Base-by-base conservation (phyloP, 495 filamentous ascomycete genomes). In the Penicillium goetzii region DNA sequence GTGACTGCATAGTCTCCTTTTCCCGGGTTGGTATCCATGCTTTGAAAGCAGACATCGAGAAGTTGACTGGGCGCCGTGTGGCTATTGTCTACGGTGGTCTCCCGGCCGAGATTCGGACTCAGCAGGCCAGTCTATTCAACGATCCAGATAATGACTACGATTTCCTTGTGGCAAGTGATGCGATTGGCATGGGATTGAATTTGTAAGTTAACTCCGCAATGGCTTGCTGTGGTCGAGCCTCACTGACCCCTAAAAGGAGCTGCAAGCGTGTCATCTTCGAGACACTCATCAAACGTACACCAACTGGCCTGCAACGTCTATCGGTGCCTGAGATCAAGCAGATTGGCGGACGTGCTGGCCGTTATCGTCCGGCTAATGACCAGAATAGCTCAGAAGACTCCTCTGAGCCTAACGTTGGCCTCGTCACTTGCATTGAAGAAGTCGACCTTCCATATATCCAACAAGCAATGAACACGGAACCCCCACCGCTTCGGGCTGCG, bases 161-260 rank as follows among this genome's bases (percentile, higher is more conserved):
- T 67, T 93, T 89, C 64, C 81, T 99, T 5, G 92, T 94, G 28
- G 95, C 95, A 17, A 97, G 92, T 67, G 95, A 99, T 74, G 95
- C 95, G 25, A 92, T 99, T 65, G 95, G 95, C 25, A 99, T 99
- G 95, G 95, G 95, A 1, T 77, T 99, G 33, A 99, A 99, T 74
- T 71, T 99, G 78, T 90, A 71, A 79, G 81, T 80, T 30, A 59
- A 32, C 10, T 30, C 8, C 23, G 2, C 17, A 23, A 50, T 56
- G 28, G 36, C 19, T 57, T 21, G 49, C 10, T n/a, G 33, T 56
- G 11, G 3, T 23, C n/a, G 54, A 55, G 21, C 14, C 33, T 32
- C 32, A 61, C 60, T 69, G 19, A 69, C 56, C 28, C 34, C 2
- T 28, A 32, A 23, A 56, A 90, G 87, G 74, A 93, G 91, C 71